Base-by-base conservation (phyloP, 352 stramenopile species). In the Phytophthora pisi region DNA sequence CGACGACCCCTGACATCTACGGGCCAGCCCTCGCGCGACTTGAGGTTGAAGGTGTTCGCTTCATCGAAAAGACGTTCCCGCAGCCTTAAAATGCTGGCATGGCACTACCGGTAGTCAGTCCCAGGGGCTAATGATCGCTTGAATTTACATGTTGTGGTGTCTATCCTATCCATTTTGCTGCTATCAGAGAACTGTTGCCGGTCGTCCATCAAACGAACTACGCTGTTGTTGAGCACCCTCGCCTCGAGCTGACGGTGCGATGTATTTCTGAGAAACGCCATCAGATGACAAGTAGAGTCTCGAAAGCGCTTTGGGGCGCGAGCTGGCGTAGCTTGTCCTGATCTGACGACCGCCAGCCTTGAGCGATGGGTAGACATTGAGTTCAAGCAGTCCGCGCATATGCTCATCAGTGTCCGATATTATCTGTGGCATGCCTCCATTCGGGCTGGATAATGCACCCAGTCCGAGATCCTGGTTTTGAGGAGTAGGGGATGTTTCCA, bases 1-100 rank as follows among this genome's bases (percentile, higher is more conserved):
- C 95, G 2, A 98, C 90, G 6, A 94, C 82, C 11, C 91, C 88
- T 34, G 86, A 97, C 67, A 94, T 98, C 56, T 98, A 98, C 76
- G 65, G 68, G 2, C 93, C 93, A 38, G 88, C 84, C 11, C 72
- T 96, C 6, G 84, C 89, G n/a, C 81, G 79, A 4, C 79, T 97
- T 7, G 88, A 97, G 64, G 88, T 84, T 1, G 90, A 96, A 72
- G 91, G 91, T 20, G 86, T 97, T 53, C 79, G 80, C 24, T 97
- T 97, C 69, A 82, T 88, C 11, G 91, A 97, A 55, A 95, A 96
- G 64, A 82, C 76, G 18, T 84, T 92, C 54, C 47, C 78, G 42
- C 66, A 83, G 16, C 30, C 64, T 64, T 75, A 64, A 66, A 59
- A 24, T 58, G 42, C 34, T 40, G 10, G 34, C 16, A 40, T 40